phyloP scores from a whole-genome alignment of 805 yeast species.

The Tetrapisispora arboricola region DNA sequence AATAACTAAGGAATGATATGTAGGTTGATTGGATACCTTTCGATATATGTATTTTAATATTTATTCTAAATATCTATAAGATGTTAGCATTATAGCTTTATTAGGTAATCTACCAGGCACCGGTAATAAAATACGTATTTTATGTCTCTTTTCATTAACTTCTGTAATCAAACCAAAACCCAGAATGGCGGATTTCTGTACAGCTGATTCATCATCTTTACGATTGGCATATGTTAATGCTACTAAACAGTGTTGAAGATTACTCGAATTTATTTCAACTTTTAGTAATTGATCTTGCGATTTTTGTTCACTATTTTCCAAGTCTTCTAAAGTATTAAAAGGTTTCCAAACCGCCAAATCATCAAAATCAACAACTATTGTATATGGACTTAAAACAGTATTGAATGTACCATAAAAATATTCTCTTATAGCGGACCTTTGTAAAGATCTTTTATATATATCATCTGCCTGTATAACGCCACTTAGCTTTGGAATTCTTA shows the following conservation, averaged over 20 bases:
- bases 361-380: constrained; percentile 59
- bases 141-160: constrained; percentile 65
- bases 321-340: constrained; percentile 22
- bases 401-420: constrained; percentile 76
- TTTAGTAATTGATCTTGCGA: constrained; percentile 20
- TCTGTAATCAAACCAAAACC: constrained; percentile 68
- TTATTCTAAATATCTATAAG: constrained; percentile 72
- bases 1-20: too few species aligned
- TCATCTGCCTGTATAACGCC: constrained; percentile 74
- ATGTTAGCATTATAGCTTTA: constrained; percentile 63
- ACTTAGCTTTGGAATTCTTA: constrained; percentile 61
- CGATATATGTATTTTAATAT: not conserved
- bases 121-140: constrained; percentile 66
- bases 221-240: constrained; percentile 49
- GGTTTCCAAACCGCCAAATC: constrained; percentile 59
- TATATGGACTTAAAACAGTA: constrained; percentile 71
- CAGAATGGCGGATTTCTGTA: constrained; percentile 47
- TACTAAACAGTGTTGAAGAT: constrained; percentile 65
- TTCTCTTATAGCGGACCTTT: constrained; percentile 69
- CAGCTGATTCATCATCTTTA: constrained; percentile 37
- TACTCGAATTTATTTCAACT: constrained; percentile 40
- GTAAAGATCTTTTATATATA: constrained; percentile 54
- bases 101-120: constrained; percentile 80
- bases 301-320: constrained; percentile 4
- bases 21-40: not conserved